These are phyloP conservation scores for Pseudonitzschia multiseries DNA, from an alignment of 108 stramenopile species.

Conservation along the genomic window DNA sequence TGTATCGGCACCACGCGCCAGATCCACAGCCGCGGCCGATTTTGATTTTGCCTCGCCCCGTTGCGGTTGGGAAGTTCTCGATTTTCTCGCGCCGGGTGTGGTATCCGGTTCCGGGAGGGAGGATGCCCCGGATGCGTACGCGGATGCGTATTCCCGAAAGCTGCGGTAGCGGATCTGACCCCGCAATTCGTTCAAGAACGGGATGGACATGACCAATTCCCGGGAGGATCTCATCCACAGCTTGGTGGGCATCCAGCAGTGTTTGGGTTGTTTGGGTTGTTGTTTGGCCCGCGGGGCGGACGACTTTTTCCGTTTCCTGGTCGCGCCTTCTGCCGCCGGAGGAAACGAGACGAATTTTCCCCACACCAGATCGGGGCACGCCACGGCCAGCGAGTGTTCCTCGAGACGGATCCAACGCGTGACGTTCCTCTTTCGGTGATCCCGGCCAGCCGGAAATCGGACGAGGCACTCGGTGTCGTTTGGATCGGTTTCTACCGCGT, in stretches of 20 bases:
- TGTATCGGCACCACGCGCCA: neutral
- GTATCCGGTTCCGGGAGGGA: neutral
- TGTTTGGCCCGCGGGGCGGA: neutral
- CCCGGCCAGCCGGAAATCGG: slow-evolving; percentile 59
- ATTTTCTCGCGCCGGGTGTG: neutral
- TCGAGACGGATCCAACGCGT: slow-evolving; percentile 72
- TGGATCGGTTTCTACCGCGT: slow-evolving; percentile 32
- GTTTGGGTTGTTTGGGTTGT: neutral
- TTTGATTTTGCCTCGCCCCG: too few relatives aligned
- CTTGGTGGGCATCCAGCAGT: slow-evolving; percentile 60
- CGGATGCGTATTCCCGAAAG: neutral
- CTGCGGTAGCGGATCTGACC: slow-evolving; percentile 46
- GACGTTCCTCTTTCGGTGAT: slow-evolving; percentile 57
- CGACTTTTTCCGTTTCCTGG: neutral
- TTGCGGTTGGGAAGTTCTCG: too few relatives aligned
- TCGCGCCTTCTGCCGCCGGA: neutral
- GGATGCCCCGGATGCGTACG: neutral
- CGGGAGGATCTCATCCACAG: slow-evolving; percentile 57
- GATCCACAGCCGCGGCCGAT: neutral
- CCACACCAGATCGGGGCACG: slow-evolving; percentile 47
- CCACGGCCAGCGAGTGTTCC: slow-evolving; percentile 73
- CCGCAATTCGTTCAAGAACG: slow-evolving; percentile 27
- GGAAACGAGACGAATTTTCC: neutral
- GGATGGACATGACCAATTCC: slow-evolving; percentile 55
- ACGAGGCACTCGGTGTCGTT: slow-evolving; percentile 65